Evolutionary conservation across 805 yeast genomes (phyloP).

Genomic region (Ogataea nakhonphanomensis): DNA sequence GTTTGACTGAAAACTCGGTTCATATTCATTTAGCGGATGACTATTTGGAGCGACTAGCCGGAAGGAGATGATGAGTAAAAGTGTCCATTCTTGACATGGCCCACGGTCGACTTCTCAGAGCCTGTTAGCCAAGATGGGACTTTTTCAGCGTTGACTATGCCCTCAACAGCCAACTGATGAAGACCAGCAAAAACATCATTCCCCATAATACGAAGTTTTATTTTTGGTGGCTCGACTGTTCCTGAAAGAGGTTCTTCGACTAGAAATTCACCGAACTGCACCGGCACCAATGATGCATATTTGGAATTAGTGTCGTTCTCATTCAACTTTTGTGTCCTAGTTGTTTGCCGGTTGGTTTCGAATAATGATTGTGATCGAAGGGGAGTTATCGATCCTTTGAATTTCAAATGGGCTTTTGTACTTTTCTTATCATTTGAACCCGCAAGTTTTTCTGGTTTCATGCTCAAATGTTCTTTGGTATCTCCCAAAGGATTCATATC

Average conservation of each 20-base stretch:
- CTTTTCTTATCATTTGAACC: constrained; percentile 25
- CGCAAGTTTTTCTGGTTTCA: constrained; percentile 29
- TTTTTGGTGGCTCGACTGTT: constrained; percentile 18
- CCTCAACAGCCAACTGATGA: constrained; percentile 57
- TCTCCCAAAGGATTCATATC: constrained; percentile 63
- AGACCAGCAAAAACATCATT: constrained; percentile 75
- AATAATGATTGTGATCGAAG: constrained; percentile 36
- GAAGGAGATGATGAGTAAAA: constrained; percentile 18
- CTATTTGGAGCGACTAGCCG: constrained; percentile 24
- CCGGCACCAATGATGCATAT: constrained; percentile 55
- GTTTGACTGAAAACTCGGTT: constrained; percentile 20
- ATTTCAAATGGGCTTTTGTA: constrained; percentile 51
- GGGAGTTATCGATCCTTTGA: constrained; percentile 51
- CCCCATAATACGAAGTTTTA: constrained; percentile 48
- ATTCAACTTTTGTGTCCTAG: constrained; percentile 19
- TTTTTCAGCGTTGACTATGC: constrained; percentile 46
- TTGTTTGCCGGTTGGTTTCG: constrained; percentile 35
- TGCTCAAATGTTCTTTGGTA: constrained; percentile 38
- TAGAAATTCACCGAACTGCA: constrained; percentile 47
- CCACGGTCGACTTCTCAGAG: constrained; percentile 57
- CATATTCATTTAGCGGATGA: constrained; percentile 24
- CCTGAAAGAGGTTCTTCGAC: constrained; percentile 35
- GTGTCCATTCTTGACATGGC: constrained; percentile 42
- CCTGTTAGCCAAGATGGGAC: constrained; percentile 81
- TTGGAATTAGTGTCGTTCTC: constrained; percentile 22